Conservation (phyloP, 345 rosid genomes). For the Pelargonium nanum region DNA sequence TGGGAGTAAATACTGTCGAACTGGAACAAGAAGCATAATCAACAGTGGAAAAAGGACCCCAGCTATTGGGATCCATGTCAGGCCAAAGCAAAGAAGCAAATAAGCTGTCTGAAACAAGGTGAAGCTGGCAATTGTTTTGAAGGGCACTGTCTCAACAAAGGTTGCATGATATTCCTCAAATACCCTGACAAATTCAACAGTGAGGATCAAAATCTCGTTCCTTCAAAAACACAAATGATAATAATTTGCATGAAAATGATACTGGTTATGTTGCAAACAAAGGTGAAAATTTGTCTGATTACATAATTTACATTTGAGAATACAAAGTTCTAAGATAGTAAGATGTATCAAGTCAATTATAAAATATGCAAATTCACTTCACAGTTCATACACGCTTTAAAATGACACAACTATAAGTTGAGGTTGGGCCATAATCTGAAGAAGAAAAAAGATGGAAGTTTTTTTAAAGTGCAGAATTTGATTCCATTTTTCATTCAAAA, state of each 20-base stretch:
- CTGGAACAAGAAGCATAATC: slow-evolving; percentile 74
- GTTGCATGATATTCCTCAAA: slow-evolving; percentile 48
- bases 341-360: too few species aligned
- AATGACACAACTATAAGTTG: too few species aligned
- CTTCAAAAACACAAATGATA: slow-evolving; percentile 3
- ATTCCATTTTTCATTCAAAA: too few species aligned
- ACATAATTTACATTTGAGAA: too few species aligned
- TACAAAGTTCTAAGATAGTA: too few species aligned
- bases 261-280: too few species aligned
- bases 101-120: slow-evolving; percentile 61
- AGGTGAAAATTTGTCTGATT: too few species aligned
- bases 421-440: too few species aligned
- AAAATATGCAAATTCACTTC: too few species aligned
- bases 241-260: not conserved
- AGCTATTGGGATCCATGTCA: slow-evolving; percentile 75
- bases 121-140: slow-evolving; percentile 48
- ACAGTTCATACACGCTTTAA: too few species aligned
- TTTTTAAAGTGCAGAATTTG: too few species aligned
- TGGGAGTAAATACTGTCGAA: slow-evolving; percentile 54
- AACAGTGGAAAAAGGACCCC: slow-evolving; percentile 66
- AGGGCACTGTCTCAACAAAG: slow-evolving; percentile 59
- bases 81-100: slow-evolving; percentile 55
- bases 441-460: too few species aligned
- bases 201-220: slow-evolving; percentile 5
- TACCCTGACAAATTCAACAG: slow-evolving; percentile 34